Evolutionary conservation across 2,329 filamentous ascomycete genomes (phyloP).

Genomic region (Penicillium sp.): DNA sequence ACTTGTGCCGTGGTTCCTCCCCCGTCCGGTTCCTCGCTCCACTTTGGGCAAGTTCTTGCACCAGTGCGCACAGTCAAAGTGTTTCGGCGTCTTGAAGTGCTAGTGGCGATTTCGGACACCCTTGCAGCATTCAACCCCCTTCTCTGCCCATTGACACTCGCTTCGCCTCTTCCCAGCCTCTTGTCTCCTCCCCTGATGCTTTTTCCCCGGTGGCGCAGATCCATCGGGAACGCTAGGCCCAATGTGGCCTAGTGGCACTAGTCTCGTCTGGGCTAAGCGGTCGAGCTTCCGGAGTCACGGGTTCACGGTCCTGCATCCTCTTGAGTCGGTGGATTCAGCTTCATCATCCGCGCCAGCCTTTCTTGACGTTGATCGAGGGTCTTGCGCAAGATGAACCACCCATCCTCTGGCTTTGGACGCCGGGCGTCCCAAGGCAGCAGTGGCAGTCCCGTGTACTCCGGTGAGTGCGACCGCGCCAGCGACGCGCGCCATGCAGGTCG

Average conservation of each 20-base stretch:
- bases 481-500: constrained; percentile 17
- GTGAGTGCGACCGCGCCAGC: constrained; percentile 34
- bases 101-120: background rate
- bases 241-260: constrained; percentile 26
- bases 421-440: constrained; percentile 41
- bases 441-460: constrained; percentile 40
- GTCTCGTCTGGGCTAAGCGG: constrained; percentile 33
- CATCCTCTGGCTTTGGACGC: constrained; percentile 36
- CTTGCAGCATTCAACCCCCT: background rate
- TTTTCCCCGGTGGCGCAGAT: constrained; percentile 31
- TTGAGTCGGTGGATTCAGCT: constrained; percentile 23
- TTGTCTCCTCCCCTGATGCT: constrained; percentile 12
- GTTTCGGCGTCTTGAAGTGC: background rate
- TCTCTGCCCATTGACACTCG: constrained; percentile 2
- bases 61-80: background rate
- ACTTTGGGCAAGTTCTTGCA: constrained; percentile 7
- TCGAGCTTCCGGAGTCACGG: constrained; percentile 39
- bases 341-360: constrained; percentile 20
- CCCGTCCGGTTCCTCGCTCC: constrained; percentile 14
- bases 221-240: constrained; percentile 42
- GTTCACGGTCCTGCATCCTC: constrained; percentile 31
- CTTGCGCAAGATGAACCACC: constrained; percentile 41
- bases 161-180: constrained; percentile 9
- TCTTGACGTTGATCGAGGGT: constrained; percentile 1
- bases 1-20: constrained; percentile 23